Evolutionary conservation across 805 yeast genomes (phyloP), one percentile per base, ranked within the genome.

Genomic region (Ogataea degrootiae): DNA sequence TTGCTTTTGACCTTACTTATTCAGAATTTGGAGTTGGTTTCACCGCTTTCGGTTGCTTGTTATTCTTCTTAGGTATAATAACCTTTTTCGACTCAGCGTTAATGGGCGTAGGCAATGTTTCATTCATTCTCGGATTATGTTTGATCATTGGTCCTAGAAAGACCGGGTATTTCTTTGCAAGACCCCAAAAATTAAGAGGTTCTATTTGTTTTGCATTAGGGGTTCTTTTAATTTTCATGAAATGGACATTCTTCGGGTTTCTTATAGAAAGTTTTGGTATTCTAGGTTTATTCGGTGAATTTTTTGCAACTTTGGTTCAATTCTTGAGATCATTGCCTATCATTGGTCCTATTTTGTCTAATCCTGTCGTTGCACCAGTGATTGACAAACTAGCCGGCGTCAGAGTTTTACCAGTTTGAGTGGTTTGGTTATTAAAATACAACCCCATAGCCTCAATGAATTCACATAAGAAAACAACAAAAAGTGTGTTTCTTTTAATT

Each of bases 1-100:
- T 16, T 15, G 34, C 21, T 22, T 41, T 34, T 14, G 9, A 15
- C 14, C 23, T 22, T 16, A 26, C 5, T 15, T 19, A 21, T 43
- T 26, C 51, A 87, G 96, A 90, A 68, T 82, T 85, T 60, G 98
- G 98, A 35, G 97, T 88, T 17, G 96, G 88, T 2, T 85, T 90
- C 73, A 87, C 96, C 4, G 90, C 95, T 16, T 86, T 85, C 34
- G 96, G 96, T 8, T 77, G 84, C 42, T 61, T 86, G 23, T 83
- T 89, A 62, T 86, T 94, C 66, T 60, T 87, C 5, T 71, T 92
- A 19, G 99, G 99, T 6, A 76, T 92, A 31, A 58, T 90, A 59
- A 79, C 96, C 16, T 81, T 92, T 53, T 94, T 94, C 61, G 97
- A 94, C 62, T 74, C 96, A 8, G 91, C 95, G 0, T 73, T 92